phyloP scores from a whole-genome alignment of 768 basidiomycete genomes.

The Mycena leptocephala region DNA sequence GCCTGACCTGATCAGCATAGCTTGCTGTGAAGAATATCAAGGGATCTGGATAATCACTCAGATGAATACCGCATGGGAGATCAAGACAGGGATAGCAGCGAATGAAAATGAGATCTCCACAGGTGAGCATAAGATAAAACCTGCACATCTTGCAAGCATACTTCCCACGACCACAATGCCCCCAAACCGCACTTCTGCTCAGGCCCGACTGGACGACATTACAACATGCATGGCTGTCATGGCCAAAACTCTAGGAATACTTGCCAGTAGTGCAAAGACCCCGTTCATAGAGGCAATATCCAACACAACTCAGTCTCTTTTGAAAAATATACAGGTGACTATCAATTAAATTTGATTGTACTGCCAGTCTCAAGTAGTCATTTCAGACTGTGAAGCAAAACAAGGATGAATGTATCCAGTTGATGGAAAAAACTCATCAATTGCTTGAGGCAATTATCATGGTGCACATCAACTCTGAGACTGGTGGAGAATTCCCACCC shows the following conservation, averaged over 20 bases:
- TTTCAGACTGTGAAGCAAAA: not conserved
- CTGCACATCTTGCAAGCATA: too few species aligned
- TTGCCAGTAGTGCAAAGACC: not conserved
- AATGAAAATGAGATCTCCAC: too few species aligned
- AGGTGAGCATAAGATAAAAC: too few species aligned
- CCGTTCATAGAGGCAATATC: not conserved
- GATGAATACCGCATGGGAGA: not conserved
- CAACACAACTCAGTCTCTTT: not conserved
- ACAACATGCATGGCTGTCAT: not conserved
- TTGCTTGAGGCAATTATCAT: not conserved
- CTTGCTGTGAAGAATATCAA: not conserved
- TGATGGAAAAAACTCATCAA: not conserved
- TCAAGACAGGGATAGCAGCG: too few species aligned
- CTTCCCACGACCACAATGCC: not conserved
- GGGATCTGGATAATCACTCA: not conserved
- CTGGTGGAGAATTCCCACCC: not conserved
- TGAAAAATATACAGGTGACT: not conserved
- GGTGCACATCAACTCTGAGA: not conserved
- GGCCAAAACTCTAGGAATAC: not conserved
- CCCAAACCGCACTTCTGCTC: not conserved
- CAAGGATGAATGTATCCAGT: not conserved
- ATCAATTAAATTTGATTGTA: not conserved
- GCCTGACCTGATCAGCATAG: not conserved
- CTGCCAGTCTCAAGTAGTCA: too few species aligned
- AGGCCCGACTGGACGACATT: not conserved